A percentile compares a stretch with the other conserved stretches of the same genome.
These are phyloP conservation scores for Cladophialophora exuberans DNA, from an alignment of 2,329 filamentous ascomycete species.

Conservation along the genomic window DNA sequence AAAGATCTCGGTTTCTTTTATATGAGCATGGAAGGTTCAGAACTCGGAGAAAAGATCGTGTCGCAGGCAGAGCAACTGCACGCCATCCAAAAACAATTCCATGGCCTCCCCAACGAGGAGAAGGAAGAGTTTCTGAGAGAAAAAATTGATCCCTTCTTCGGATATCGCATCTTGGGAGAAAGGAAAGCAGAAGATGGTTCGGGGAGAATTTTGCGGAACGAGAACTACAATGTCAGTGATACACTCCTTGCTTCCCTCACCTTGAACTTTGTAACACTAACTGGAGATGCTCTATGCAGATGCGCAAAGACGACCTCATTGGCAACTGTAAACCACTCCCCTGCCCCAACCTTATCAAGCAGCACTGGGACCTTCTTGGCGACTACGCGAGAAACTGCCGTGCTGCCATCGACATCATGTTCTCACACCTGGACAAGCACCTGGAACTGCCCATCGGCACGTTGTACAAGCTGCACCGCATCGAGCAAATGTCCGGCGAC, in stretches of 20 bases:
- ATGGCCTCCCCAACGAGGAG: background rate
- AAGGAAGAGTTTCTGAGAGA: conserved; percentile 1
- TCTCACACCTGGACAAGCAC: conserved; percentile 2
- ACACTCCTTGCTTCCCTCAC: background rate
- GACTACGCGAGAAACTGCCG: conserved; percentile 10
- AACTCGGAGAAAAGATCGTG: conserved; percentile 9
- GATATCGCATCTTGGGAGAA: conserved; percentile 2
- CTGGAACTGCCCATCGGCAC: conserved; percentile 10
- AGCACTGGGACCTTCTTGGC: conserved; percentile 1
- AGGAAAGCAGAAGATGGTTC: conserved; percentile 3
- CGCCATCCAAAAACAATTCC: conserved; percentile 8
- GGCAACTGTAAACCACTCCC: conserved; percentile 12
- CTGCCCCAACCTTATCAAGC: conserved; percentile 12
- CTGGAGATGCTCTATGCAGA: background rate
- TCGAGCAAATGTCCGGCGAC: conserved; percentile 7
- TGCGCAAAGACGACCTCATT: conserved; percentile 12
- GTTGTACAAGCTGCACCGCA: conserved; percentile 5
- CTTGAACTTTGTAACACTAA: background rate
- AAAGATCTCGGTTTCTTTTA: conserved; percentile 15
- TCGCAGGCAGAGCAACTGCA: conserved; percentile 8
- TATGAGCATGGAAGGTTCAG: conserved; percentile 11
- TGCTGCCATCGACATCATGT: conserved; percentile 14
- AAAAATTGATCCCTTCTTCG: conserved; percentile 13
- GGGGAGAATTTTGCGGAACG: background rate
- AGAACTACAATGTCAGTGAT: conserved; percentile 8